Conservation (phyloP, 2,329 filamentous ascomycete species). For the Magnaporthales sp. region DNA sequence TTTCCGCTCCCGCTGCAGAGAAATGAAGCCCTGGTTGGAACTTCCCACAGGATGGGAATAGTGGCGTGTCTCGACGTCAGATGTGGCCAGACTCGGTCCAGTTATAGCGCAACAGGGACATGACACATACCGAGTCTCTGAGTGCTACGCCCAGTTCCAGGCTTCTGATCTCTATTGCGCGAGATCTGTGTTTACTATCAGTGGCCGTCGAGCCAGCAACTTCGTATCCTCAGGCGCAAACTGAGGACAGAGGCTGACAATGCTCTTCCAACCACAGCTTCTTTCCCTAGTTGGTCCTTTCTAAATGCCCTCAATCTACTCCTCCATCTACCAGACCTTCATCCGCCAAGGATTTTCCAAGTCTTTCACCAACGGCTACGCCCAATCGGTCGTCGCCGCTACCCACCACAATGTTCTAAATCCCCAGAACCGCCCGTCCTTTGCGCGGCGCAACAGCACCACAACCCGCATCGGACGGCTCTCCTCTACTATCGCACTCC, state of each 20-base stretch:
- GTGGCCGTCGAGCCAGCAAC: background rate
- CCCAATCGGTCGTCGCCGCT: slow-evolving; percentile 92
- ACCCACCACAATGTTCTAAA: slow-evolving; percentile 69
- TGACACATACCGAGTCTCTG: background rate
- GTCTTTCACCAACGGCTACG: slow-evolving; percentile 95
- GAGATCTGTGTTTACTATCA: background rate
- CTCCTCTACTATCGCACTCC: slow-evolving; percentile 55
- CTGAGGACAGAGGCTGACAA: background rate
- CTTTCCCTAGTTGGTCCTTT: slow-evolving; percentile 53
- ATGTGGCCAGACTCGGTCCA: background rate
- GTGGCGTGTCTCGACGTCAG: slow-evolving; percentile 5
- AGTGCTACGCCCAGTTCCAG: background rate
- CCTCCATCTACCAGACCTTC: slow-evolving; percentile 65
- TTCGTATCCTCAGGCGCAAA: background rate
- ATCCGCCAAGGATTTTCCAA: slow-evolving; percentile 97
- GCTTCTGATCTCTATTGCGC: background rate
- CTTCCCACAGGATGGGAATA: background rate
- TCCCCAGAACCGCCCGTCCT: slow-evolving; percentile 59
- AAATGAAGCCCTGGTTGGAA: background rate
- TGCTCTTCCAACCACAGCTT: slow-evolving; percentile 26
- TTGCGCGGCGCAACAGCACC: slow-evolving; percentile 48
- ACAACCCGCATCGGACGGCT: slow-evolving; percentile 46
- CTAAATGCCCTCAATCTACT: slow-evolving; percentile 85
- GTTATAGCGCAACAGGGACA: background rate
- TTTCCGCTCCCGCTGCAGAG: background rate